Percentiles rank a stretch among this genome's conserved stretches.
Conservation (phyloP, 179 eudicot genomes). For the Corrigiola litoralis region DNA sequence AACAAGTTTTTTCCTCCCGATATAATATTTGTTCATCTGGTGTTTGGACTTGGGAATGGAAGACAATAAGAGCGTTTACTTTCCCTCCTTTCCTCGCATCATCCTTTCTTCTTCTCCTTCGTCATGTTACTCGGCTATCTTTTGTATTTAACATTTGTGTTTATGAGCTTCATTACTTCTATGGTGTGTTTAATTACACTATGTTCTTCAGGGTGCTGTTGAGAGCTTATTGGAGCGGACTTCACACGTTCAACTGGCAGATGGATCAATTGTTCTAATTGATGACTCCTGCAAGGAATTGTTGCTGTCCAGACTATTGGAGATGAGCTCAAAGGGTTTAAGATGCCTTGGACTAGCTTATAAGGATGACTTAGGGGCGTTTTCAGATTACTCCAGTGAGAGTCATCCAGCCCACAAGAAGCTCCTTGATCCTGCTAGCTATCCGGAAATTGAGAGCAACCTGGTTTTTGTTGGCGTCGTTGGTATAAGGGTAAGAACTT, state of each 20-base stretch:
- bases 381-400: constrained; percentile 51
- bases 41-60: background rate
- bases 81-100: background rate
- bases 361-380: constrained; percentile 70
- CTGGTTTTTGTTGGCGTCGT: constrained; percentile 74
- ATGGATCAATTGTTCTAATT: constrained; percentile 64
- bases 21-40: background rate
- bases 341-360: constrained; percentile 82
- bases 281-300: constrained; percentile 65
- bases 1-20: background rate
- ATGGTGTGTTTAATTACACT: background rate
- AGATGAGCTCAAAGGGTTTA: constrained; percentile 86
- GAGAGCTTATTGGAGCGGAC: constrained; percentile 78
- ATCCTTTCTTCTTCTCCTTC: background rate
- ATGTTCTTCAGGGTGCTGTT: constrained; percentile 69
- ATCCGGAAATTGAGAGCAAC: constrained; percentile 58
- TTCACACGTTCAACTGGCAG: constrained; percentile 70
- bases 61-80: background rate
- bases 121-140: too few species aligned
- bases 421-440: constrained; percentile 67
- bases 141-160: too few species aligned
- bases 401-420: constrained; percentile 74
- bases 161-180: background rate
- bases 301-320: constrained; percentile 45
- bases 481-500: constrained; percentile 70